Evolutionary conservation across 176 grass and related monocot genomes (phyloP).

Genomic region (Hyparrhenia diplandra): DNA sequence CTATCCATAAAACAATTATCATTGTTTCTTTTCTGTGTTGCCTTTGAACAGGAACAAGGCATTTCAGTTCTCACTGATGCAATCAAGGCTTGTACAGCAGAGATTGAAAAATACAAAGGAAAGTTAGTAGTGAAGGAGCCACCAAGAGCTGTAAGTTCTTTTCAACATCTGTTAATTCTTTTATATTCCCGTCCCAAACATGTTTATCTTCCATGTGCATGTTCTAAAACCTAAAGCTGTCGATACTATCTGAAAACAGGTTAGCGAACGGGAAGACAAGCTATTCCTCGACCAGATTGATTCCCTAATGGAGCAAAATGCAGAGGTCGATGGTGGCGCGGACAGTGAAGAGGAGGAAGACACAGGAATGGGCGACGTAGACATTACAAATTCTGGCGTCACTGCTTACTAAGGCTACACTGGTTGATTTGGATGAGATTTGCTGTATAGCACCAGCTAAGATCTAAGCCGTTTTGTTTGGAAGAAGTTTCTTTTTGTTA

Average conservation of each 20-base stretch:
- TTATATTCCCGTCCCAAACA: neutral
- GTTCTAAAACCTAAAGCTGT: neutral
- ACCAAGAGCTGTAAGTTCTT: conserved; percentile 90
- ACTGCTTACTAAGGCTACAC: conserved; percentile 26
- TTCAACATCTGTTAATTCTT: neutral
- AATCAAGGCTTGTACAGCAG: conserved; percentile 71
- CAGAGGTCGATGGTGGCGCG: conserved; percentile 82
- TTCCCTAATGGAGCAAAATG: conserved; percentile 59
- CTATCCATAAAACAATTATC: neutral
- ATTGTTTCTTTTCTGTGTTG: neutral
- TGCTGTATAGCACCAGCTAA: conserved; percentile 47
- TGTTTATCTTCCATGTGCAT: neutral
- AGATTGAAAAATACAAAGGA: conserved; percentile 75
- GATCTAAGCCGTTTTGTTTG: conserved; percentile 19
- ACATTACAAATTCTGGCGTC: conserved; percentile 53
- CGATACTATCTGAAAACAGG: conserved; percentile 34
- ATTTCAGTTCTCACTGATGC: conserved; percentile 74
- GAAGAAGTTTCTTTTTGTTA: conserved; percentile 18
- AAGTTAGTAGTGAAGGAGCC: conserved; percentile 80
- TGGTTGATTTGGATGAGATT: conserved; percentile 29
- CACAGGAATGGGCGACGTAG: conserved; percentile 78
- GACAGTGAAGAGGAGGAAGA: conserved; percentile 95
- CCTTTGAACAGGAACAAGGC: conserved; percentile 60
- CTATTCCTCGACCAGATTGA: conserved; percentile 78
- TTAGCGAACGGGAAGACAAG: conserved; percentile 95